These are phyloP conservation scores for Cladophialophora yegresii DNA, from an alignment of 2,329 filamentous ascomycete species.

Conservation along the genomic window DNA sequence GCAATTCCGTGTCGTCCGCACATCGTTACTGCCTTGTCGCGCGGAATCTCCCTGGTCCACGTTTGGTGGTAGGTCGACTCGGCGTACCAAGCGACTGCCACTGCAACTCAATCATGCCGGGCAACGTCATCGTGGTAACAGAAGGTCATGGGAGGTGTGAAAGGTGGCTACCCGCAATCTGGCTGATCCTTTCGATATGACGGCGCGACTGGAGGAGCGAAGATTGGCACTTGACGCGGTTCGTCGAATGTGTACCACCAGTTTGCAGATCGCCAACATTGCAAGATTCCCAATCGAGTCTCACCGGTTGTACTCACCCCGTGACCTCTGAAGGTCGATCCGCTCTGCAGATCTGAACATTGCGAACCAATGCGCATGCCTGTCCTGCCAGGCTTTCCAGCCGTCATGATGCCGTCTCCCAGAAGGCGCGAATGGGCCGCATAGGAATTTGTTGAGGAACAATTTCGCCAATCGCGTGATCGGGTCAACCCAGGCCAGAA, in stretches of 20 bases:
- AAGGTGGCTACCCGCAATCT: not conserved
- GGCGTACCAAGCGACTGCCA: not conserved
- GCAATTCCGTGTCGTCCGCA: not conserved
- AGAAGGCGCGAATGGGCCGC: not conserved
- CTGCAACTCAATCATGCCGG: not conserved
- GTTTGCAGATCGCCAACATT: not conserved
- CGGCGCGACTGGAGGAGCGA: not conserved
- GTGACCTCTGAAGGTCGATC: not conserved
- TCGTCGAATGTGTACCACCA: not conserved
- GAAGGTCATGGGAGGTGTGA: not conserved
- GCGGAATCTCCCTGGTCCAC: not conserved
- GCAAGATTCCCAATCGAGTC: not conserved
- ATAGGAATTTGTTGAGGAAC: not conserved
- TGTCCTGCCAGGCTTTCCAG: not conserved
- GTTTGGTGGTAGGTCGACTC: not conserved
- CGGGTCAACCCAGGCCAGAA: not conserved
- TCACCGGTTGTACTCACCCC: conserved; percentile 1
- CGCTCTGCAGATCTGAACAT: not conserved
- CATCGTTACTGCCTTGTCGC: not conserved
- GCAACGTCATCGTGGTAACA: not conserved
- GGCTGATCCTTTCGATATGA: not conserved
- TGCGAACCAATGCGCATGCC: not conserved
- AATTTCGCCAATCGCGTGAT: not conserved
- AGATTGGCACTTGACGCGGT: not conserved
- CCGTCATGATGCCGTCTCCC: not conserved